Percentiles rank a stretch among this genome's conserved stretches.
These are phyloP conservation scores for Arachnopeziza araneosa DNA, from an alignment of 2,329 filamentous ascomycete genomes.

Conservation along the genomic window DNA sequence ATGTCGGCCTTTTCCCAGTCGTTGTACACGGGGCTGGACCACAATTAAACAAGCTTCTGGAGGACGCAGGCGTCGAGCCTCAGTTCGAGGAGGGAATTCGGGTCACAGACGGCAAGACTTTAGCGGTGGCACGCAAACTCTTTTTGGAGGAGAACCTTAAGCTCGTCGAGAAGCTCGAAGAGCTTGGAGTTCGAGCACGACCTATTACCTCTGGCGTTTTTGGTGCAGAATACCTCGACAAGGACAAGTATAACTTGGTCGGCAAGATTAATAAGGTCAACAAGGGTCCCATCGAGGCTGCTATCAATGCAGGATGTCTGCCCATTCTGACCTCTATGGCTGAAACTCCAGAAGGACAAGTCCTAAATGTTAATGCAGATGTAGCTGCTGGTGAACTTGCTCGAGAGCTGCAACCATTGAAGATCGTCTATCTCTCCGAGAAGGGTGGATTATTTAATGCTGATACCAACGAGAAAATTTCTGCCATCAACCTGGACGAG, in stretches of 20 bases:
- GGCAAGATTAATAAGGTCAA: slow-evolving; percentile 94
- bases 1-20: slow-evolving; percentile 90
- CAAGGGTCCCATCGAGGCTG: slow-evolving; percentile 82
- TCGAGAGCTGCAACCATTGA: slow-evolving; percentile 81
- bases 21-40: slow-evolving; percentile 94
- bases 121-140: slow-evolving; percentile 83
- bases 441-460: slow-evolving; percentile 95
- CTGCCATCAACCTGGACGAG: slow-evolving; percentile 93
- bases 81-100: slow-evolving; percentile 95
- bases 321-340: slow-evolving; percentile 96
- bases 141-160: slow-evolving; percentile 96
- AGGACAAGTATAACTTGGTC: slow-evolving; percentile 92
- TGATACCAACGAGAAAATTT: slow-evolving; percentile 91
- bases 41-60: slow-evolving; percentile 86
- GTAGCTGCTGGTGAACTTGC: slow-evolving; percentile 93
- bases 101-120: slow-evolving; percentile 90
- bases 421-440: slow-evolving; percentile 98
- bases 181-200: slow-evolving; percentile 80
- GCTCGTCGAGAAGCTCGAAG: slow-evolving; percentile 82
- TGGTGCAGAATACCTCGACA: slow-evolving; percentile 89
- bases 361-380: slow-evolving; percentile 97
- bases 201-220: slow-evolving; percentile 89
- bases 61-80: slow-evolving; percentile 87
- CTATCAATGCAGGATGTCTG: slow-evolving; percentile 84
- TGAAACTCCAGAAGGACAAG: slow-evolving; percentile 82